phyloP scores from a whole-genome alignment of 129 eudicot genomes.

The Cynara cardunculus region DNA sequence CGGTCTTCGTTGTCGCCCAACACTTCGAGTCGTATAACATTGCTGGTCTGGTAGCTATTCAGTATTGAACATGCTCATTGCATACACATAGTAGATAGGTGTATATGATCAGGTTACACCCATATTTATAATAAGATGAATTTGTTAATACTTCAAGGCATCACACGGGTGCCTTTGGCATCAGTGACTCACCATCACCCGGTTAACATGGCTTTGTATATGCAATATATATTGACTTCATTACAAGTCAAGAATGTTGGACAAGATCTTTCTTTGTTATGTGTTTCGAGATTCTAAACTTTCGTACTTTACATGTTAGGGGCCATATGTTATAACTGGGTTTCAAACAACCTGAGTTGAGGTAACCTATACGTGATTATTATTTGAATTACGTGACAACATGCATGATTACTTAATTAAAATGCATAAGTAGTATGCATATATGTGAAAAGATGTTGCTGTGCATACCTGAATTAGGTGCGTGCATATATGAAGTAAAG shows the following conservation, averaged over 20 bases:
- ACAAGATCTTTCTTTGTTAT: background rate
- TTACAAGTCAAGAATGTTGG: background rate
- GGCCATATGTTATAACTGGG: too few relatives aligned
- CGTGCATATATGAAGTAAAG: too few relatives aligned
- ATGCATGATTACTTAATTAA: too few relatives aligned
- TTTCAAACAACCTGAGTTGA: too few relatives aligned
- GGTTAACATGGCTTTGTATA: background rate
- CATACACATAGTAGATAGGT: background rate
- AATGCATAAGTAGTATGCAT: too few relatives aligned
- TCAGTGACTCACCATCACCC: background rate
- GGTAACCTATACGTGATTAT: too few relatives aligned
- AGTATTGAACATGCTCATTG: background rate
- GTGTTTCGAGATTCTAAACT: background rate
- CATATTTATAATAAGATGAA: background rate
- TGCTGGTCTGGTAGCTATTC: background rate
- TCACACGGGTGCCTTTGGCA: background rate
- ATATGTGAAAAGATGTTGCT: too few relatives aligned
- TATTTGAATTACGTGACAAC: too few relatives aligned
- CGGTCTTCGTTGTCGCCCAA: background rate
- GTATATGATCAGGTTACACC: background rate
- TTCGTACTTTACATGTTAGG: background rate
- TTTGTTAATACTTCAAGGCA: background rate
- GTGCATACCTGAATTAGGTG: too few relatives aligned
- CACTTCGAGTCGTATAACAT: background rate
- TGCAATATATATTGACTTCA: background rate